phyloP scores from a whole-genome alignment of 2,329 filamentous ascomycete species.

The Amylocarpus encephaloides region DNA sequence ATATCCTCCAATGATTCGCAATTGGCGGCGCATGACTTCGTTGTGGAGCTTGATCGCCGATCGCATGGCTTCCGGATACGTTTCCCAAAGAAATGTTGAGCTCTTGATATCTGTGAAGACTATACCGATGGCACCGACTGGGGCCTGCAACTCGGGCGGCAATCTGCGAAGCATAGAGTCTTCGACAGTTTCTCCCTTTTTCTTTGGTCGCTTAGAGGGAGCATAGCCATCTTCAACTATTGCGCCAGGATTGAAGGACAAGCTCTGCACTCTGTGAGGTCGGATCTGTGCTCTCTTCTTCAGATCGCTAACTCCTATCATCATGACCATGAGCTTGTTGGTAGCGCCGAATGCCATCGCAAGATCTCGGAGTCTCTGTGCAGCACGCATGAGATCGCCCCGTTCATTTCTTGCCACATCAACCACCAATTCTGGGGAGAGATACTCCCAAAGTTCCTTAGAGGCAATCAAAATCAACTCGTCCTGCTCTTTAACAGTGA shows the following conservation, averaged over 20 bases:
- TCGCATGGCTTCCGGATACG: conserved; percentile 89
- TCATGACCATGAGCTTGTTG: conserved; percentile 98
- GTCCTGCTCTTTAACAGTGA: conserved; percentile 78
- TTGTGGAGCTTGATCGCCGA: conserved; percentile 97
- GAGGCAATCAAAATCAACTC: conserved; percentile 92
- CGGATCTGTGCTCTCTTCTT: conserved; percentile 74
- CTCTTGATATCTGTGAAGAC: conserved; percentile 99
- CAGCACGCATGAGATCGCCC: conserved; percentile 85
- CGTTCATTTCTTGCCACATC: conserved; percentile 86
- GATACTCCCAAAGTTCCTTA: conserved; percentile 89
- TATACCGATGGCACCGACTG: conserved; percentile 83
- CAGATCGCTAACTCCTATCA: conserved; percentile 86
- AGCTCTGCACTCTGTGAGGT: conserved; percentile 69
- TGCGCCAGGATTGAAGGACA: conserved; percentile 69
- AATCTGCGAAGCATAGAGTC: conserved; percentile 84
- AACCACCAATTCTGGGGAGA: conserved; percentile 82
- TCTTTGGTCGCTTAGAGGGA: conserved; percentile 59
- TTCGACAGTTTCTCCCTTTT: conserved; percentile 54
- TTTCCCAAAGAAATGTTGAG: conserved; percentile 93
- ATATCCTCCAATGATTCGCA: conserved; percentile 90
- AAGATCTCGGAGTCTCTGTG: conserved; percentile 88
- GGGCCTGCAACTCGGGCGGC: conserved; percentile 84
- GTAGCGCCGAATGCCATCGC: conserved; percentile 93
- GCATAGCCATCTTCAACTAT: conserved; percentile 66
- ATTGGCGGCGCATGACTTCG: conserved; percentile 87